phyloP scores from a whole-genome alignment of 2,329 filamentous ascomycete species.

The Curvularia hawaiiensis region DNA sequence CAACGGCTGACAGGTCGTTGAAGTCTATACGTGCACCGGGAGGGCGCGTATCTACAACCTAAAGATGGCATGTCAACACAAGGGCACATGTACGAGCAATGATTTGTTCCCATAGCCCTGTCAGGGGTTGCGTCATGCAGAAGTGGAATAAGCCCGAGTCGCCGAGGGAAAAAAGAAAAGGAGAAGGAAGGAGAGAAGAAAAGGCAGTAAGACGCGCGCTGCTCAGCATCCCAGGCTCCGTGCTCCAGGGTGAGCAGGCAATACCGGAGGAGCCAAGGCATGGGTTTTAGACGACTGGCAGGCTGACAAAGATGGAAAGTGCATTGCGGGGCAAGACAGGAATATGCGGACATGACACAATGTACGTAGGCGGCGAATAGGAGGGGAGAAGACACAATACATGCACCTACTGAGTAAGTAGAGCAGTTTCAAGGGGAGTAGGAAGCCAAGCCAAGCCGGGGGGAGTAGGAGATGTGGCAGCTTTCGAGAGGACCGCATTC shows the following conservation, averaged over 20 bases:
- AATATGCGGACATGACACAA: constrained; percentile 22
- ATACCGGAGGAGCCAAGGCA: constrained; percentile 14
- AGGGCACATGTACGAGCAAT: constrained; percentile 16
- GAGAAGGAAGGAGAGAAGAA: constrained; percentile 12
- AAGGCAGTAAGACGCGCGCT: not conserved
- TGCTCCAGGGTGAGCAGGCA: constrained; percentile 15
- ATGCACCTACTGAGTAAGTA: constrained; percentile 16
- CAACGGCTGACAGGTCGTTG: constrained; percentile 77
- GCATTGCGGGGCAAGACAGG: constrained; percentile 29
- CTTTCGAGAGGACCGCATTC: constrained; percentile 32
- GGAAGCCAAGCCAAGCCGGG: constrained; percentile 10
- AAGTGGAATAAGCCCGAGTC: constrained; percentile 14
- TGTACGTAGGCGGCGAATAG: constrained; percentile 22
- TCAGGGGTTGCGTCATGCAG: constrained; percentile 20
- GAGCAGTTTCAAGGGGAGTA: constrained; percentile 14
- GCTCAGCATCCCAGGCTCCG: constrained; percentile 9
- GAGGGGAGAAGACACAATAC: constrained; percentile 3
- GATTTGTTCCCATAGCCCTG: constrained; percentile 22
- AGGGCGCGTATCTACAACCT: constrained; percentile 84
- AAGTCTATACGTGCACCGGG: constrained; percentile 77
- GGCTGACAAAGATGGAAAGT: constrained; percentile 9
- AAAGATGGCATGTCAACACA: constrained; percentile 29
- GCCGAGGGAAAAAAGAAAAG: constrained; percentile 22
- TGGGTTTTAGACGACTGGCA: constrained; percentile 12
- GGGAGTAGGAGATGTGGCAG: constrained; percentile 35